A percentile compares a stretch with the other conserved stretches of the same genome.
Conservation (phyloP, 768 basidiomycete species). For the Kwoniella botswanensis region DNA sequence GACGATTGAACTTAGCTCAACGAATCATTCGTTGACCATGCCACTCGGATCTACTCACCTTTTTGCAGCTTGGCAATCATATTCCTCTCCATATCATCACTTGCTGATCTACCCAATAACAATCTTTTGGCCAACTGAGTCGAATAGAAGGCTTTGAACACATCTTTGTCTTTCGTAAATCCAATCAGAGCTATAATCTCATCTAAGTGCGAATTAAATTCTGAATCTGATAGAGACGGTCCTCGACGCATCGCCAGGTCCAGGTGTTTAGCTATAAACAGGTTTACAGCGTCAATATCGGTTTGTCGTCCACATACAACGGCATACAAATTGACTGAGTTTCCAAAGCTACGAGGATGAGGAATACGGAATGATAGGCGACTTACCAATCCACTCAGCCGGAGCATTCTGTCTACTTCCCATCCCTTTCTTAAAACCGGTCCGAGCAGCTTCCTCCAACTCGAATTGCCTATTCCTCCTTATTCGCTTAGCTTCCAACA, state of each 20-base stretch:
- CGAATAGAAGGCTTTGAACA: constrained; percentile 98
- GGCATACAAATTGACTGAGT: no score
- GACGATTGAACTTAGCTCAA: neutral
- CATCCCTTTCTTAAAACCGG: constrained; percentile 53
- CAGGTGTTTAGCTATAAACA: constrained; percentile 72
- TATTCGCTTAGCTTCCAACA: constrained; percentile 7
- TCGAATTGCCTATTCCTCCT: constrained; percentile 34
- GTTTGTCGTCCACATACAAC: no score
- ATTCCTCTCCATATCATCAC: constrained; percentile 95
- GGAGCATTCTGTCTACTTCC: constrained; percentile 56
- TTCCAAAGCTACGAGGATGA: neutral
- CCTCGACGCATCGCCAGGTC: constrained; percentile 87
- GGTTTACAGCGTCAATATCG: neutral
- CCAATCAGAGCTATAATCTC: constrained; percentile 96
- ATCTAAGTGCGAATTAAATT: constrained; percentile 85
- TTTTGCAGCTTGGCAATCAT: constrained; percentile 75
- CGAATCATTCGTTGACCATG: neutral
- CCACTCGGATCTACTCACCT: constrained; percentile 62
- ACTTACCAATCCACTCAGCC: constrained; percentile 57
- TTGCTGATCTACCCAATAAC: constrained; percentile 83
- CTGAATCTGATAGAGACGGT: constrained; percentile 73
- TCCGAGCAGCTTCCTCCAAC: constrained; percentile 48
- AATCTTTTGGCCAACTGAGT: constrained; percentile 91
- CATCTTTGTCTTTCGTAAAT: constrained; percentile 91
- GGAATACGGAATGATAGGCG: neutral